Evolutionary conservation across 2,329 filamentous ascomycete species (phyloP).

Genomic region (Claviceps humidiphila): DNA sequence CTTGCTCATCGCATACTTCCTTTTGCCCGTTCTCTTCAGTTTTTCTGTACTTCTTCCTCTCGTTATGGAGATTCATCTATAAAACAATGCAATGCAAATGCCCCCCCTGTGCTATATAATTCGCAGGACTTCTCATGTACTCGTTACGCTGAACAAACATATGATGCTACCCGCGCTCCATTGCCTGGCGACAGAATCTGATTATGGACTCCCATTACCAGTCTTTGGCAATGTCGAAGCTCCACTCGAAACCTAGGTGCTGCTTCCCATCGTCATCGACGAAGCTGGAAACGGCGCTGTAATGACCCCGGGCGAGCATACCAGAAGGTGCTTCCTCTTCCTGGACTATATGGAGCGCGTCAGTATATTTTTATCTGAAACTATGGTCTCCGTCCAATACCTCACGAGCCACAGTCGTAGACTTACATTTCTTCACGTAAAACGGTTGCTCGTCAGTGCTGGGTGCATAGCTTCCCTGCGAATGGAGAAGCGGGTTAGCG

Average conservation of each 20-base stretch:
- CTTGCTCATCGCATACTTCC: background rate
- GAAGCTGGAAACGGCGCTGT: conserved; percentile 81
- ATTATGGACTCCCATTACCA: conserved; percentile 44
- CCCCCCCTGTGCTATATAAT: background rate
- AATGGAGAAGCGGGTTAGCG: background rate
- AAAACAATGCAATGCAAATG: conserved; percentile 1
- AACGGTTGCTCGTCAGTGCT: conserved; percentile 76
- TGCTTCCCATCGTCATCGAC: conserved; percentile 88
- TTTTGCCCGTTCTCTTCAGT: background rate
- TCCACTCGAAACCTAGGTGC: conserved; percentile 90
- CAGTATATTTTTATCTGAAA: background rate
- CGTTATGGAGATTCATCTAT: background rate
- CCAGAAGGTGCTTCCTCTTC: conserved; percentile 85
- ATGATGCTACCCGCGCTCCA: background rate
- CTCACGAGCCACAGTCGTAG: background rate
- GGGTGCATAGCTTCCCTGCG: conserved; percentile 72
- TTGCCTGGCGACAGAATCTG: background rate
- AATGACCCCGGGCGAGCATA: conserved; percentile 81
- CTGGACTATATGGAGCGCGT: conserved; percentile 46
- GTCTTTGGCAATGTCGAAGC: conserved; percentile 92
- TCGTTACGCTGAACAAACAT: conserved; percentile 9
- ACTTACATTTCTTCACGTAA: conserved; percentile 85
- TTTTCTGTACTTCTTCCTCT: background rate
- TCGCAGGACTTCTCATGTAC: conserved; percentile 10
- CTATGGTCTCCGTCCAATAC: background rate